These are phyloP conservation scores for Aspergillus baeticus DNA, from an alignment of 495 filamentous ascomycete species.

Conservation along the genomic window DNA sequence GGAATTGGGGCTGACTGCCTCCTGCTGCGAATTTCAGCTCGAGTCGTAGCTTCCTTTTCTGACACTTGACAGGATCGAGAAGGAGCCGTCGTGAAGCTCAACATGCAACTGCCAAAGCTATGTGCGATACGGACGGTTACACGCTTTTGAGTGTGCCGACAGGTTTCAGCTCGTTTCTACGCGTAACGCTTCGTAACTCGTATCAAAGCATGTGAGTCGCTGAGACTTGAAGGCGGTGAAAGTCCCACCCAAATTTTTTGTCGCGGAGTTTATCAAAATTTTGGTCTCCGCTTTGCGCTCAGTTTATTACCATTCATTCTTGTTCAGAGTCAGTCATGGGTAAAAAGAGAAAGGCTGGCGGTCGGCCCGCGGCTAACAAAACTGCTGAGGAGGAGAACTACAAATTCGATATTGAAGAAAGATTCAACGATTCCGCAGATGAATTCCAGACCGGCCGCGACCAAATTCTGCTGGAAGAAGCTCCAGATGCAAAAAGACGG, in stretches of 20 bases:
- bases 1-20: not conserved
- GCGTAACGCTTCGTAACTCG: not conserved
- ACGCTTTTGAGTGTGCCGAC: not conserved
- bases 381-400: conserved; percentile 33
- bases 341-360: conserved; percentile 75
- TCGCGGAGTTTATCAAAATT: conserved; percentile 22
- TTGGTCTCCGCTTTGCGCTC: not conserved
- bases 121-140: not conserved
- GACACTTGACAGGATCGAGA: not conserved
- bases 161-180: not conserved
- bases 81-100: not conserved
- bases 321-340: conserved; percentile 53
- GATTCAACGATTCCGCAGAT: conserved; percentile 89
- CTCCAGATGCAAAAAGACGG: conserved; percentile 71
- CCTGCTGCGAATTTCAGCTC: not conserved
- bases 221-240: conserved; percentile 32
- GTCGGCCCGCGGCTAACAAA: conserved; percentile 49
- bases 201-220: not conserved
- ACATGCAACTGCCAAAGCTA: not conserved
- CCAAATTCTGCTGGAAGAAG: conserved; percentile 79
- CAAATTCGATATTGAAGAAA: conserved; percentile 63
- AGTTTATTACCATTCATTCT: not conserved
- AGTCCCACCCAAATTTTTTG: conserved; percentile 33
- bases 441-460: conserved; percentile 84
- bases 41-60: not conserved